Base-by-base conservation (phyloP, 495 filamentous ascomycete species). In the Penicillium fimorum region DNA sequence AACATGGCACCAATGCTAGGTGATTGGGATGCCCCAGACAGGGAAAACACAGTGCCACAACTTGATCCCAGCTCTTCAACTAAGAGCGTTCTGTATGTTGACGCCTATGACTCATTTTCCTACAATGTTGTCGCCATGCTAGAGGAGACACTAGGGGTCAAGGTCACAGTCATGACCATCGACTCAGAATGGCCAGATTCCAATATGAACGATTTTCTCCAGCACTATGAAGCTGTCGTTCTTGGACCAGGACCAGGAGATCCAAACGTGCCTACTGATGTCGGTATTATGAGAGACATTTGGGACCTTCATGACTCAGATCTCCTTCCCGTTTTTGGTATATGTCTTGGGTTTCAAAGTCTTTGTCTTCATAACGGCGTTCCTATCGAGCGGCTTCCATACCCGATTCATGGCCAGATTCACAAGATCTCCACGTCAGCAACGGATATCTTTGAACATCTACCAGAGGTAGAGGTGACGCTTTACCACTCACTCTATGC, bases 91-190 rank as follows among this genome's bases (percentile, higher is more conserved):
- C 83, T 98, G 43, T 92, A 94, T 69, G 73, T 98, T 42, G 94
- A 98, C 67, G 91, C 92, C 50, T 95, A 96, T 65, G 94, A 97
- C 73, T 96, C 92, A 50, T 97, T 96, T 75, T 87, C 92, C 42
- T 89, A 96, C 73, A 97, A 96, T 76, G 92, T 97, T 56, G 82
- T 92, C 43, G 80, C 86, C 15, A 84, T 94, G 60, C 79, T 97
- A 17, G 77, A 84, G 57, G 83, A 87, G 9, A 76, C 76, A 15
- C 74, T 91, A 10, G 69, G 74, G 47, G 89, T 81, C 25, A 74
- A 84, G 22, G 87, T 96, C 46, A 84, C 82, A 7, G 80, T 86
- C 12, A 78, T 95, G 56, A 83, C 82, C 53, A 92, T 92, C 60
- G 90, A 94, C 63, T 60, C 68, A 41, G 49, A 76, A 77, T 79